A percentile compares a stretch with the other conserved stretches of the same genome.
Evolutionary conservation across 805 yeast species (phyloP).

Genomic region (Candida gorgasii): DNA sequence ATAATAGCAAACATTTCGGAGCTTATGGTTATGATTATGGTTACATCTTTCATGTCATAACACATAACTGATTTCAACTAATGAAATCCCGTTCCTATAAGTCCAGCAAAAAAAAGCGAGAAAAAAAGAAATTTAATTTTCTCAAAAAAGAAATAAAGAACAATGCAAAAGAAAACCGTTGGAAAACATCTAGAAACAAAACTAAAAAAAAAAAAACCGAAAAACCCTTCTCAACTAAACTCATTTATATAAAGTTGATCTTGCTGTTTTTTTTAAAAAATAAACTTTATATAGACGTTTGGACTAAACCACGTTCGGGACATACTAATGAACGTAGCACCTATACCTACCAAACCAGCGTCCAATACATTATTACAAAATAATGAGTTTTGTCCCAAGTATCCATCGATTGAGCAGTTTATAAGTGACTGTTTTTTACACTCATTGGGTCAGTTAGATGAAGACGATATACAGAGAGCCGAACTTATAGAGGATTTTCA

Average conservation of each 20-base stretch:
- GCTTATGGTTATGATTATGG: background rate
- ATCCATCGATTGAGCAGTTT: constrained; percentile 25
- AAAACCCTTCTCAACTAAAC: constrained; percentile 6
- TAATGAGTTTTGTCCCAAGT: background rate
- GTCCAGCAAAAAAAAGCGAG: background rate
- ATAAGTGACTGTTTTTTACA: constrained; percentile 33
- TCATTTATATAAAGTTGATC: constrained; percentile 4
- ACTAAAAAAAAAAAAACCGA: constrained; percentile 1
- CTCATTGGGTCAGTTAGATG: constrained; percentile 21
- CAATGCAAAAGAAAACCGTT: constrained; percentile 9
- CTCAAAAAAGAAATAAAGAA: constrained; percentile 5
- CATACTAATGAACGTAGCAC: constrained; percentile 2
- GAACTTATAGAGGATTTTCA: constrained; percentile 29
- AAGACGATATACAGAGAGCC: constrained; percentile 17
- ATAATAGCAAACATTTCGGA: too few relatives aligned
- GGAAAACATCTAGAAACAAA: background rate
- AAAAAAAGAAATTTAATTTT: constrained; percentile 2
- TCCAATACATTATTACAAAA: background rate
- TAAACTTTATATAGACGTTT: too few relatives aligned
- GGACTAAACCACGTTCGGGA: too few relatives aligned
- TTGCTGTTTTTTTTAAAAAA: background rate
- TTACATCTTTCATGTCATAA: background rate
- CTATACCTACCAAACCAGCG: background rate
- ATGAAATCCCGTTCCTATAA: background rate
- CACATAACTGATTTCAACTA: too few relatives aligned